phyloP scores from a whole-genome alignment of 305 asterid genomes.

The Fraxinus velutina region DNA sequence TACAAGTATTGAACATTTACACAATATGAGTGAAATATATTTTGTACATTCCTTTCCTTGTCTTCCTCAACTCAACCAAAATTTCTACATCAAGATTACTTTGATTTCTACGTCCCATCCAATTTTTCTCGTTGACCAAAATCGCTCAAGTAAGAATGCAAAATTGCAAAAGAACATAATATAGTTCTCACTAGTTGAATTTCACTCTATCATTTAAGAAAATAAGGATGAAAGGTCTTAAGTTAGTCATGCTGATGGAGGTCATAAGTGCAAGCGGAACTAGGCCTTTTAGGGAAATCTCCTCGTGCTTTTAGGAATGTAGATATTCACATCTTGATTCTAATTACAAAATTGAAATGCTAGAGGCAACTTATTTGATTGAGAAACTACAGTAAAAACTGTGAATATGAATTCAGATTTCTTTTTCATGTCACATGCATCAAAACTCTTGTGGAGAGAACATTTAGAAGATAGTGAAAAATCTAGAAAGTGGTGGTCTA shows the following conservation, averaged over 20 bases:
- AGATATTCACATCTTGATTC: background rate
- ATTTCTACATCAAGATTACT: background rate
- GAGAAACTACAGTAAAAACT: background rate
- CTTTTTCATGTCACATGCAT: background rate
- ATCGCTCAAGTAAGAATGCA: background rate
- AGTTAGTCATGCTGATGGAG: background rate
- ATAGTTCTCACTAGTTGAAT: background rate
- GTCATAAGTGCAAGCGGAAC: background rate
- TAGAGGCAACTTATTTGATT: background rate
- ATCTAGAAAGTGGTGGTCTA: background rate
- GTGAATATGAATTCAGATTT: background rate
- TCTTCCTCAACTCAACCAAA: background rate
- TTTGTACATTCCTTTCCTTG: background rate
- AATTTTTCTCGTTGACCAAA: background rate
- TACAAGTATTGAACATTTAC: background rate
- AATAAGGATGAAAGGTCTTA: background rate
- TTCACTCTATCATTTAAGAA: background rate
- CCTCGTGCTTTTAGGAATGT: background rate
- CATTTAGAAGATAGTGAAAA: background rate
- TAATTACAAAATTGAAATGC: background rate
- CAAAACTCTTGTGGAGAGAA: background rate
- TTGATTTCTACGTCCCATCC: background rate
- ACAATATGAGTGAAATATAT: background rate
- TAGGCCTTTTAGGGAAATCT: background rate
- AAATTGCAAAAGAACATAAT: background rate